These are phyloP conservation scores for Barnettozyma sucrosica DNA, from an alignment of 805 yeast species.

Conservation along the genomic window DNA sequence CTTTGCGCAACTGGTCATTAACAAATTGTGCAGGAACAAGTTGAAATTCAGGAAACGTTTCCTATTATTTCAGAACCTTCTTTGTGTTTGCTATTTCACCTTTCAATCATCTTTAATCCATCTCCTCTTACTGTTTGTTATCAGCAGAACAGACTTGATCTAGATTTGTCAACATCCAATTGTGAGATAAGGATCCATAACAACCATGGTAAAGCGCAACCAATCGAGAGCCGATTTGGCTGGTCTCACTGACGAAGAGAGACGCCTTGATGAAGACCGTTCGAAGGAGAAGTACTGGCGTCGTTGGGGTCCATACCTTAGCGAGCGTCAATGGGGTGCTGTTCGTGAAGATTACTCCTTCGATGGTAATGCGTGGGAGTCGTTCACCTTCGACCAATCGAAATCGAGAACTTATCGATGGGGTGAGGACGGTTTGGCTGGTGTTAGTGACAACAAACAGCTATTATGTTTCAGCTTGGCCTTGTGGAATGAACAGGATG, in stretches of 20 bases:
- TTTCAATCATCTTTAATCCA: neutral
- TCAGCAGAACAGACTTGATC: neutral
- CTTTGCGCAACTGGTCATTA: no score
- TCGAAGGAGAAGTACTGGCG: conserved; percentile 55
- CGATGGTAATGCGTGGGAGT: conserved; percentile 87
- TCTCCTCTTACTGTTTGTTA: neutral
- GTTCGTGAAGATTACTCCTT: conserved; percentile 84
- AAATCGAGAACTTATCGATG: conserved; percentile 78
- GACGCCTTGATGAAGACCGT: conserved; percentile 30
- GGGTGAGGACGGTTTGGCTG: conserved; percentile 96
- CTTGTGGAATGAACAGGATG: conserved; percentile 88
- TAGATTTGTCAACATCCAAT: neutral
- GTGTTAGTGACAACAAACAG: conserved; percentile 81
- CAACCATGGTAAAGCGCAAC: conserved; percentile 13
- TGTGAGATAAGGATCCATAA: neutral
- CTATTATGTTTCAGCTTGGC: conserved; percentile 72
- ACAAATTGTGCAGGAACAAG: no score
- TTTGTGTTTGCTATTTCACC: neutral
- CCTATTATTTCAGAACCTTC: no score
- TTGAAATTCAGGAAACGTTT: no score
- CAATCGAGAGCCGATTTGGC: conserved; percentile 24
- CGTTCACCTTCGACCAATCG: conserved; percentile 82
- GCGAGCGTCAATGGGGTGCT: conserved; percentile 78
- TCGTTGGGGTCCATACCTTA: conserved; percentile 87
- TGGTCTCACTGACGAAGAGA: conserved; percentile 31